Evolutionary conservation across 2,329 filamentous ascomycete species (phyloP), one percentile per base, ranked within the genome.

Genomic region (Corinectria fuckeliana): DNA sequence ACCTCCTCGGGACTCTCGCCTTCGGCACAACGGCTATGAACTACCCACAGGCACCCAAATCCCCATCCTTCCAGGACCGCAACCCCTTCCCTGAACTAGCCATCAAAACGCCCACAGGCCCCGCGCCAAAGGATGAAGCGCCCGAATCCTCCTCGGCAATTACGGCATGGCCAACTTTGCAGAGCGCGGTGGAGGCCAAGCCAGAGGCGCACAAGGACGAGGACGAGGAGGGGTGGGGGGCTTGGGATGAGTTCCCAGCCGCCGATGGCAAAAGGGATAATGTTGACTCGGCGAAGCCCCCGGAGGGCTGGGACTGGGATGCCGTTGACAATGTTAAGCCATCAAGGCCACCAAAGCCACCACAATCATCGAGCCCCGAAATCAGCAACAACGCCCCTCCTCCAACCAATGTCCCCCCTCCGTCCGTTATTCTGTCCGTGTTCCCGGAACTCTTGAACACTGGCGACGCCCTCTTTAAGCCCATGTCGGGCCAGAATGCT

Each of bases 321-420:
- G 71, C 78, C 1, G 76, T 75, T 39, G 78, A 80, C 38, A 65
- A 65, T 11, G 66, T 68, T 23, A 58, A 74, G 41, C 60, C 68
- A 4, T 47, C 71, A 50, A 60, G 71, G 23, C 51, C 63, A 10
- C n/a, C 18, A 14, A 48, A 55, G 10, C 26, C 50, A 36, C 32
- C n/a, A 9, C 7, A 16, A 7, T 3, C 32, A 36, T 36, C 50
- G 6, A 53, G 18, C 18, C 34, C 14, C 8, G 55, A 56, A 10
- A 50, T 58, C 5, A 51, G 52, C 20, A 64, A 62, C n/a, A 74
- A 79, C 56, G 71, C 74, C 36, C 78, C 81, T 21, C 90, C 92
- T 5, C 93, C 93, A 5, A 92, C 88, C 16, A 97, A 97, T 71
- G 88, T 97, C 7, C 94, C 94, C 9, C 94, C 94, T 4, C 94